Evolutionary conservation across 129 eudicot species (phyloP), one percentile per base, ranked within the genome.

Genomic region (Centrapalus pauciflorus): DNA sequence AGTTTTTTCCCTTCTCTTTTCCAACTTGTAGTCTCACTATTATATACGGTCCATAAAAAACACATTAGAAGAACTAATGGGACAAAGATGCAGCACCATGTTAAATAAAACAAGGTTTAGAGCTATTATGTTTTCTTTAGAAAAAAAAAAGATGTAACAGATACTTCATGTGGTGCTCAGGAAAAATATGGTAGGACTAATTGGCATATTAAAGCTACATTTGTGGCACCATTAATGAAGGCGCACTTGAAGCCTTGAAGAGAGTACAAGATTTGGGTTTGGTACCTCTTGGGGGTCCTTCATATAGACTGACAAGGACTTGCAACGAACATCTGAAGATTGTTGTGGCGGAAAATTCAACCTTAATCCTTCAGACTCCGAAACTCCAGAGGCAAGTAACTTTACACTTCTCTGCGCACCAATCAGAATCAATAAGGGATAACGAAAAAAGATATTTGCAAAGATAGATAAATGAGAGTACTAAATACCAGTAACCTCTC

Each of bases 401-500:
- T 79, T 72, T 30, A 56, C 45, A 69, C 61, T 84, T 75, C 66
- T 76, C 97, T 86, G 85, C 79, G 77, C 38, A 55, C 23, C 46
- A 54, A 74, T 64, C 65, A 67, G 34, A 75, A 41, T 19, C 51
- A 24, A 69, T 7, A 38, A 16, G 24, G 21, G 10, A 64, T 5
- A 60, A 26, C 14, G n/a, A 21, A 49, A 41, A 7, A 24, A 1
- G 19, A 27, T 11, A 29, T 19, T 32, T 26, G 48, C 21, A 9
- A 48, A 46, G 27, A 19, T 61, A 52, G 32, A 51, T 23, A 49
- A 23, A 76, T 25, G 52, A 12, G 34, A 55, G 71, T 12, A 35
- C 21, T 19, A 27, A 32, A 50, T 90, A 90, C 97, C 90, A 57
- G 66, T n/a, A 77, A 72, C 67, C 35, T 83, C 32, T 77, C 86